These are phyloP conservation scores for Colletotrichum sp. DNA, from an alignment of 2,329 filamentous ascomycete species.

Conservation along the genomic window DNA sequence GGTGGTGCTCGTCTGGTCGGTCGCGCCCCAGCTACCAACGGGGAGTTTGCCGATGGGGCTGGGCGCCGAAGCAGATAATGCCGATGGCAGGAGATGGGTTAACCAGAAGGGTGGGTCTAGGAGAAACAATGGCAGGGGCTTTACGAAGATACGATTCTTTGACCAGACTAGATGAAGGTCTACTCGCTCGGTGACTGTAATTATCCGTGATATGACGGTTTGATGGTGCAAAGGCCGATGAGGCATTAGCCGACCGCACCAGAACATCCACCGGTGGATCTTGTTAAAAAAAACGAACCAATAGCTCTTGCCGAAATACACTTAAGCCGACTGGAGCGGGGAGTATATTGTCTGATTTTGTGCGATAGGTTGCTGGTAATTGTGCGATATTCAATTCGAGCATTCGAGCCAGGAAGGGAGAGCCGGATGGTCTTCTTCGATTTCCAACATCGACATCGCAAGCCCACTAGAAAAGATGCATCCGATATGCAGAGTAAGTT, in stretches of 20 bases:
- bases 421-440: no score
- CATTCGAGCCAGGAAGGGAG: not conserved
- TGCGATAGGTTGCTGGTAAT: not conserved
- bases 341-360: accelerated
- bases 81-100: not conserved
- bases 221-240: not conserved
- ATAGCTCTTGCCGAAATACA: not conserved
- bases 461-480: no score
- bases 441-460: no score
- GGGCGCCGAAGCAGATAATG: not conserved
- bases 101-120: not conserved
- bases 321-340: accelerated
- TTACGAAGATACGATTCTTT: not conserved
- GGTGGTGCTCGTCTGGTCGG: not conserved
- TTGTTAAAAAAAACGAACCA: not conserved
- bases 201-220: not conserved
- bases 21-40: not conserved
- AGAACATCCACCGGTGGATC: not conserved
- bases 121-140: not conserved
- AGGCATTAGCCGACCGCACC: not conserved
- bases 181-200: not conserved
- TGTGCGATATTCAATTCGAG: not conserved
- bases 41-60: not conserved
- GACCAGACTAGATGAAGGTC: not conserved
- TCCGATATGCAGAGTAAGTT: no score